Base-by-base conservation (phyloP, 176 grass and related monocot genomes). In the Chrysopogon serrulatus region DNA sequence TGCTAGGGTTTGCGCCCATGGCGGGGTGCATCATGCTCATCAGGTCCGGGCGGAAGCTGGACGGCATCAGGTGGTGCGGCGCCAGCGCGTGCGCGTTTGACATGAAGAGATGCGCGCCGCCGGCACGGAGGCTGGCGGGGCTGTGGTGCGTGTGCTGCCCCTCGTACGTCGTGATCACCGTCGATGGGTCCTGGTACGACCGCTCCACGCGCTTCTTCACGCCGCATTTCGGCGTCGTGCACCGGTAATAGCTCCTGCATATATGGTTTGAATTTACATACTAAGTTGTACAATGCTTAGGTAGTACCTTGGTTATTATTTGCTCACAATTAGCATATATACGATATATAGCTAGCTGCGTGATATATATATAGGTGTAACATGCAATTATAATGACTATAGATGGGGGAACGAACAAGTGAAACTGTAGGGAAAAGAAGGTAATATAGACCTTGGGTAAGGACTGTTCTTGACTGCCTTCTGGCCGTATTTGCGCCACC, bases 391-490 rank as follows among this genome's bases (percentile, higher is more conserved):
- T 68, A 79, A 34, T 77, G 74, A 21, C 0, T 2, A 31, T 13
- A 51, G 2, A 35, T 32, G 8, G 23, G 15, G 33, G 13, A 42
- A 10, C 4, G 11, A 28, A 23, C 19, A 17, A 68, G 2, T 35
- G 17, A 18, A 68, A 54, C 44, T 56, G 59, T 69, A n/a, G n/a
- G 62, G 36, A 40, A 7, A 27, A 62, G 1, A 5, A 5, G 49
- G 17, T 17, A 78, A 78, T 28, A 65, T 19, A 28, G 66, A 97
- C 94, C 94, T 97, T 88, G 94, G 94, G 85, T 90, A 99, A 45
- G 91, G 87, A 82, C 97, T 99, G 84, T 99, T 99, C 88, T 99
- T 99, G 81, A 99, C 97, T 4, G 97, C 97, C 77, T 99, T 99
- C 84, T 96, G 97, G 66, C 97, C 97, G 36, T 99, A 99, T 83